These are phyloP conservation scores for Lyophyllum decastes DNA, from an alignment of 768 basidiomycete genomes.

Conservation along the genomic window DNA sequence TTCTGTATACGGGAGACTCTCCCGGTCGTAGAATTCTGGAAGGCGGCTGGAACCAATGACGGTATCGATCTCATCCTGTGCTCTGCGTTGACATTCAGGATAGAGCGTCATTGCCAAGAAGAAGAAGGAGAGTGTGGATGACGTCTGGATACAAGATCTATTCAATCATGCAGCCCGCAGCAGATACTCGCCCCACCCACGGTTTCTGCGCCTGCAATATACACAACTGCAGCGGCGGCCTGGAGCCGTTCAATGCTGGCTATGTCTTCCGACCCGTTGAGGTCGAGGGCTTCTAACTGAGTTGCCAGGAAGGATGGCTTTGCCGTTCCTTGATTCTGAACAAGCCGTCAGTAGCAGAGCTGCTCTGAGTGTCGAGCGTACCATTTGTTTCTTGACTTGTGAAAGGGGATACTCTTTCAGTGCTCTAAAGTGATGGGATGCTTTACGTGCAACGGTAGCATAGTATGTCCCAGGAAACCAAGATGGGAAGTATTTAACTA, in stretches of 20 bases:
- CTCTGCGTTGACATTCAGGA: conserved; percentile 28
- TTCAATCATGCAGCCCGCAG: background rate
- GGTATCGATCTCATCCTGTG: conserved; percentile 29
- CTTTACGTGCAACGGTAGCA: conserved; percentile 8
- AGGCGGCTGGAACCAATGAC: conserved; percentile 25
- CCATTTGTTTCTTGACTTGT: conserved; percentile 16
- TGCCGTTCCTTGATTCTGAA: conserved; percentile 9
- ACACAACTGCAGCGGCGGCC: conserved; percentile 8
- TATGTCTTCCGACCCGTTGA: background rate
- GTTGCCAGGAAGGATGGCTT: conserved; percentile 13
- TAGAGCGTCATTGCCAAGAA: conserved; percentile 31
- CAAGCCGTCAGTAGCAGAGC: background rate
- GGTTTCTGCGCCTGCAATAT: conserved; percentile 14
- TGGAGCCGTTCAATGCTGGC: background rate
- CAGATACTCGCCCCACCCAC: conserved; percentile 2
- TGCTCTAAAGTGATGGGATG: background rate
- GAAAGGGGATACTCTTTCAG: conserved; percentile 18
- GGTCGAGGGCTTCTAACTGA: conserved; percentile 4
- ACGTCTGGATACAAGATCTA: conserved; percentile 14
- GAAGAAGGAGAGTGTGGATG: conserved; percentile 21
- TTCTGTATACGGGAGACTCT: conserved; percentile 10
- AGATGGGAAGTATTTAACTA: conserved; percentile 14
- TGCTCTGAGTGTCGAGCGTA: background rate
- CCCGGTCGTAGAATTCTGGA: conserved; percentile 12
- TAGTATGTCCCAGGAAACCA: conserved; percentile 18